Conservation (phyloP, 2,329 filamentous ascomycete genomes). For the Alternaria solani region DNA sequence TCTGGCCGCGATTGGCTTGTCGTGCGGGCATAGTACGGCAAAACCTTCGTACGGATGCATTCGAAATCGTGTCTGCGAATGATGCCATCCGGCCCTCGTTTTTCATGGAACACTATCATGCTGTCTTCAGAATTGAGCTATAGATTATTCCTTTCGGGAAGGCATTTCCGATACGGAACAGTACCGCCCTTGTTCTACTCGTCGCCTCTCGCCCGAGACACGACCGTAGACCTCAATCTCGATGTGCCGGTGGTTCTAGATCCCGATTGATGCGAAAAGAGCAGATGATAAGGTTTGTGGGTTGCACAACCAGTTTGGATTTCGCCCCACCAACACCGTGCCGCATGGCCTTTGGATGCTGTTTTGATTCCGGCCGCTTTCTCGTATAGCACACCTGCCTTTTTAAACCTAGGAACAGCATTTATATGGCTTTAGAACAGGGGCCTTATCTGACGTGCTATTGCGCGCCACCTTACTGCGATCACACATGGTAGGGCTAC, state of each 20-base stretch:
- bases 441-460: constrained; percentile 5
- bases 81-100: not conserved
- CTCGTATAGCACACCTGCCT: constrained; percentile 14
- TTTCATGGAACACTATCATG: not conserved
- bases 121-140: not conserved
- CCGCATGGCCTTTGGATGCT: not conserved
- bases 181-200: not conserved
- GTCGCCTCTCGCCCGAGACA: not conserved
- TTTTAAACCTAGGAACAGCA: constrained; percentile 15
- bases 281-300: not conserved
- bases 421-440: constrained; percentile 3
- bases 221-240: not conserved
- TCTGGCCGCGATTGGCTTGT: not conserved
- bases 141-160: not conserved
- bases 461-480: constrained; percentile 7
- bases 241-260: constrained; percentile 2
- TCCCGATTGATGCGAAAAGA: not conserved
- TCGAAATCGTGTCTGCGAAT: constrained; percentile 5
- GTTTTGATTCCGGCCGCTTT: not conserved
- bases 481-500: constrained; percentile 4
- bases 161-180: not conserved
- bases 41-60: not conserved
- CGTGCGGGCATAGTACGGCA: not conserved
- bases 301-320: not conserved
- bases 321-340: not conserved